phyloP scores from a whole-genome alignment of 2,329 filamentous ascomycete genomes.

The Calonectria hongkongensis region DNA sequence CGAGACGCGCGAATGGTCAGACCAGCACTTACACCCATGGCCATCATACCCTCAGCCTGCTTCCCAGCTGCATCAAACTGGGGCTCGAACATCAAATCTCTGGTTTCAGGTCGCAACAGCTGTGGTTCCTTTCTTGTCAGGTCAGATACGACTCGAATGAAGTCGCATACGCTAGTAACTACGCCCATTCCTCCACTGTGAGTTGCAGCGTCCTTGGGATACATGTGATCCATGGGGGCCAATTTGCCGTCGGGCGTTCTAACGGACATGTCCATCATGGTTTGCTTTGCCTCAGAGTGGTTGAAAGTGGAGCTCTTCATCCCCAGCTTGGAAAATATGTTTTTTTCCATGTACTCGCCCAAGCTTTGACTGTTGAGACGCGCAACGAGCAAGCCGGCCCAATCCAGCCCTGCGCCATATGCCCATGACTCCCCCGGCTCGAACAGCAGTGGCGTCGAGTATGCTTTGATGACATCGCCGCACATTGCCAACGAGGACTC shows the following conservation, averaged over 20 bases:
- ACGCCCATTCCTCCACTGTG: constrained; percentile 17
- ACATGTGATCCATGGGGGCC: constrained; percentile 12
- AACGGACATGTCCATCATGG: constrained; percentile 4
- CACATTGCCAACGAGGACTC: neutral
- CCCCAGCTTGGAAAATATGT: constrained; percentile 8
- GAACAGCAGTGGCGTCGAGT: constrained; percentile 52
- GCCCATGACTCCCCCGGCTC: constrained; percentile 56
- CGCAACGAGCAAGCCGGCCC: constrained; percentile 55
- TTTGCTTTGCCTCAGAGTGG: neutral
- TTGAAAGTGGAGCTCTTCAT: constrained; percentile 16
- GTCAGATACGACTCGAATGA: constrained; percentile 6
- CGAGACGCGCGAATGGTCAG: too few species aligned
- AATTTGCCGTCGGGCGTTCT: constrained; percentile 8
- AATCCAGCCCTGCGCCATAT: constrained; percentile 57
- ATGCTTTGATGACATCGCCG: constrained; percentile 5
- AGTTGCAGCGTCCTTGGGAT: neutral
- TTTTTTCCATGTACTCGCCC: constrained; percentile 45
- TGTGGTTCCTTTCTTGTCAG: neutral
- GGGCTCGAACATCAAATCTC: constrained; percentile 16
- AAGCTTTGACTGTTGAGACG: constrained; percentile 46
- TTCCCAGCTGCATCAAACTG: neutral
- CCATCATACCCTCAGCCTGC: constrained; percentile 15
- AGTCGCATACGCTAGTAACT: constrained; percentile 7
- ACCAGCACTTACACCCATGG: constrained; percentile 20
- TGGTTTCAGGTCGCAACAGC: neutral